Percentiles rank a stretch among this genome's conserved stretches.
Evolutionary conservation across 345 rosid species (phyloP).

Genomic region (Eucalyptus lansdowneana): DNA sequence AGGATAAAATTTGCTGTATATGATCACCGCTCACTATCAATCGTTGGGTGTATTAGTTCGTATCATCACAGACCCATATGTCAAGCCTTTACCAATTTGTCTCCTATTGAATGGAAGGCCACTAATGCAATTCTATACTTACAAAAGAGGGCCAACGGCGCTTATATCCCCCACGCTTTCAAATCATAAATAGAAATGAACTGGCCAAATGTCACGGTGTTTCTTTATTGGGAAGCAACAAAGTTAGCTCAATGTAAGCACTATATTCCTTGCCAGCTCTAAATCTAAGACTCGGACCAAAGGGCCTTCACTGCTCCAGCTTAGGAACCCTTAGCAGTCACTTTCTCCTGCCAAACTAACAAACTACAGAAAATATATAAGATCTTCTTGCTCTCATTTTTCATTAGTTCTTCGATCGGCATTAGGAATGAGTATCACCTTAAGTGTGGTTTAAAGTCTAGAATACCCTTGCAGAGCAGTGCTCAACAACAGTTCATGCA

Average conservation of each 20-base stretch:
- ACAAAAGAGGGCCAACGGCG: background rate
- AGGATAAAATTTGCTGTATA: background rate
- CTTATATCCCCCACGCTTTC: background rate
- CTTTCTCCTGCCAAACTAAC: background rate
- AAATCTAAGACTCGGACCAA: background rate
- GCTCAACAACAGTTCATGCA: background rate
- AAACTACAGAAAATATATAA: background rate
- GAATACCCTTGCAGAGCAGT: background rate
- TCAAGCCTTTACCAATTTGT: background rate
- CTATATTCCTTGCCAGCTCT: background rate
- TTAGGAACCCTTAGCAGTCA: background rate
- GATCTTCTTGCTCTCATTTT: background rate
- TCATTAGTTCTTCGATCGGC: background rate
- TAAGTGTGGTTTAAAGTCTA: background rate
- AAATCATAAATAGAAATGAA: background rate
- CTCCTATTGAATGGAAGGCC: background rate
- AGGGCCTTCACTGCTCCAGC: background rate
- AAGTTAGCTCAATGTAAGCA: background rate
- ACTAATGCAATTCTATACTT: background rate
- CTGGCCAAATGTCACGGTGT: background rate
- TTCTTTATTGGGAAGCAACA: background rate
- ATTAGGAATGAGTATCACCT: background rate
- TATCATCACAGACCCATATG: background rate
- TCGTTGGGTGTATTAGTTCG: background rate
- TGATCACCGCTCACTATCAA: background rate